Evolutionary conservation across 2,329 filamentous ascomycete genomes (phyloP).

Genomic region (Nemania sp.): DNA sequence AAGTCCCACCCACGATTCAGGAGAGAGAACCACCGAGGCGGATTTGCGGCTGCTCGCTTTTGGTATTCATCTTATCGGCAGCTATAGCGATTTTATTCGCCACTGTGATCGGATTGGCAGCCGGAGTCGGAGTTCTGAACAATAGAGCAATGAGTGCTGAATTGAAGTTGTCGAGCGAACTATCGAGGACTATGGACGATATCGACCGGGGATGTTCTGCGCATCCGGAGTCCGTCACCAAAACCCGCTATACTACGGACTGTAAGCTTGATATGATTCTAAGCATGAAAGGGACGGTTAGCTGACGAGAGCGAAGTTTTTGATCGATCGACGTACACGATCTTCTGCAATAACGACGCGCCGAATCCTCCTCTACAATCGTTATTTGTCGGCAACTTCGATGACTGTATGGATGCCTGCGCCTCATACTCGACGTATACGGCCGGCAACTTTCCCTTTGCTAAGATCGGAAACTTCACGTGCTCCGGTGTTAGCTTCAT

Average conservation of each 20-base stretch:
- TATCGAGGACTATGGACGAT: not conserved
- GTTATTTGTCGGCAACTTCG: constrained; percentile 48
- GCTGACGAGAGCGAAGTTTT: constrained; percentile 40
- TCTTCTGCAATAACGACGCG: constrained; percentile 50
- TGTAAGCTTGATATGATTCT: constrained; percentile 37
- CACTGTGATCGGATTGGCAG: constrained; percentile 50
- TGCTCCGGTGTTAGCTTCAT: constrained; percentile 48
- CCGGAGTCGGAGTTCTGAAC: constrained; percentile 48
- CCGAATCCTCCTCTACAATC: constrained; percentile 43
- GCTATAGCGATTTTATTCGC: constrained; percentile 46
- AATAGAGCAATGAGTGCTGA: constrained; percentile 45
- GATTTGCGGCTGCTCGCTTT: constrained; percentile 43
- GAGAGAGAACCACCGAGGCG: constrained; percentile 22
- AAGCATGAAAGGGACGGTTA: not conserved
- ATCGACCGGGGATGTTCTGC: constrained; percentile 48
- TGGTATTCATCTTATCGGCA: constrained; percentile 47
- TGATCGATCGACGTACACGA: constrained; percentile 42
- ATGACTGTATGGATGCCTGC: constrained; percentile 53
- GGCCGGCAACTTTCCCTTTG: constrained; percentile 33
- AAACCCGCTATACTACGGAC: constrained; percentile 45
- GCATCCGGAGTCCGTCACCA: constrained; percentile 41
- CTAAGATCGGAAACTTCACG: constrained; percentile 38
- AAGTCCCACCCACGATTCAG: constrained; percentile 20
- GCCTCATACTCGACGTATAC: constrained; percentile 44
- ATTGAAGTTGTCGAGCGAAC: constrained; percentile 35